Conservation (phyloP, 306 rosid genomes). For the Chamaecrista fasciculata region DNA sequence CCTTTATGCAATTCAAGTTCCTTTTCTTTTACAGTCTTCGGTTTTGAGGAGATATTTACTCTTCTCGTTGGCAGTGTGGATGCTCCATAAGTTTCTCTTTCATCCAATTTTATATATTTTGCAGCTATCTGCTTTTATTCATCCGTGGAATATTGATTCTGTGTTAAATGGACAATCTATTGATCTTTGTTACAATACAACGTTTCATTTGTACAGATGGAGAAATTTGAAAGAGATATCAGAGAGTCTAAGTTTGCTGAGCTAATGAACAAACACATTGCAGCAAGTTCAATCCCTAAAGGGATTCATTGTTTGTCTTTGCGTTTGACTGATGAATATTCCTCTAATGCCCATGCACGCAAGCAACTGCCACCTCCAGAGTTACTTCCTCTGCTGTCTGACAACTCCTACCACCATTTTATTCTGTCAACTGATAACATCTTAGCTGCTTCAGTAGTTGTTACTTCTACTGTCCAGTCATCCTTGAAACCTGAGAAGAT, state of each 20-base stretch:
- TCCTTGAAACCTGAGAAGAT: slow-evolving; percentile 74
- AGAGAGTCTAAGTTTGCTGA: slow-evolving; percentile 84
- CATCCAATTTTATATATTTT: background rate
- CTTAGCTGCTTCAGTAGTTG: slow-evolving; percentile 97
- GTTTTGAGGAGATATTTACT: background rate
- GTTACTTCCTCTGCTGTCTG: slow-evolving; percentile 81
- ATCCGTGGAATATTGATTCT: too few species aligned
- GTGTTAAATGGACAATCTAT: slow-evolving; percentile 8
- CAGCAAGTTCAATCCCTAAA: slow-evolving; percentile 94
- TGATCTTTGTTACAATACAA: slow-evolving; percentile 16
- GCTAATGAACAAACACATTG: slow-evolving; percentile 93
- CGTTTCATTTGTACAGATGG: slow-evolving; percentile 64
- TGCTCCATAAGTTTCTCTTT: background rate
- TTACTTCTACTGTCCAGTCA: slow-evolving; percentile 85
- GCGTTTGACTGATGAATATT: slow-evolving; percentile 98
- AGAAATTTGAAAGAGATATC: slow-evolving; percentile 84
- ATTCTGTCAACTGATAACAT: slow-evolving; percentile 91
- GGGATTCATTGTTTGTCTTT: slow-evolving; percentile 93
- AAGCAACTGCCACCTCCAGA: slow-evolving; percentile 96
- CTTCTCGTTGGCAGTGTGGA: background rate
- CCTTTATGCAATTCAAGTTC: background rate
- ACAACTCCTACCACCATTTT: slow-evolving; percentile 88
- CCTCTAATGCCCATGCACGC: slow-evolving; percentile 97
- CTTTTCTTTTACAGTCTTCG: background rate
- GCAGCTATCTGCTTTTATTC: too few species aligned